phyloP scores from a whole-genome alignment of 73 alveolate species.

The Paramecium tetraurelia region DNA sequence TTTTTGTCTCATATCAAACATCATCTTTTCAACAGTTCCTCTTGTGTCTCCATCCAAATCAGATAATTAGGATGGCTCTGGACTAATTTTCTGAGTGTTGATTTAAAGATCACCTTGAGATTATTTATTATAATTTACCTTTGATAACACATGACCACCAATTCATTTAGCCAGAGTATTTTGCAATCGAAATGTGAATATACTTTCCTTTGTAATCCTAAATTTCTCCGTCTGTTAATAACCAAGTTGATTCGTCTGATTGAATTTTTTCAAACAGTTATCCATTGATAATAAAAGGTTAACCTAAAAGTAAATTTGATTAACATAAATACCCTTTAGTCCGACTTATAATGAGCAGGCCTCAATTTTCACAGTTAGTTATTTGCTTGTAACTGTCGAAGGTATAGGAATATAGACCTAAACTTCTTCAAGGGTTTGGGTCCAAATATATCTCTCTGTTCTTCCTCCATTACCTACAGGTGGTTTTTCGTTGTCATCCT shows the following conservation, averaged over 20 bases:
- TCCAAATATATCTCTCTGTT: slow-evolving; percentile 91
- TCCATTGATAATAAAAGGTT: slow-evolving; percentile 75
- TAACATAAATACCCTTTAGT: slow-evolving; percentile 64
- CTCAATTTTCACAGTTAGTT: slow-evolving; percentile 71
- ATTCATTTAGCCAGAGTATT: slow-evolving; percentile 74
- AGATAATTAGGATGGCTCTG: slow-evolving; percentile 93
- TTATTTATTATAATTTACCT: not conserved
- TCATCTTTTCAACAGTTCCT: slow-evolving; percentile 97
- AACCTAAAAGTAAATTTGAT: not conserved
- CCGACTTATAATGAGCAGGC: slow-evolving; percentile 72
- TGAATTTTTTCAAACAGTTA: slow-evolving; percentile 83
- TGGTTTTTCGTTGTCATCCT: slow-evolving; percentile 69
- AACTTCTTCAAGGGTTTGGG: slow-evolving; percentile 90
- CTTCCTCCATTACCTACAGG: slow-evolving; percentile 91
- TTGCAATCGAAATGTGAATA: slow-evolving; percentile 74
- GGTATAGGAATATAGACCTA: slow-evolving; percentile 84
- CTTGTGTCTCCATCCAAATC: slow-evolving; percentile 96
- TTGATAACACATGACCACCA: slow-evolving; percentile 95
- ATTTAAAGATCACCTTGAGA: slow-evolving; percentile 78
- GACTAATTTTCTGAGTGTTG: slow-evolving; percentile 91
- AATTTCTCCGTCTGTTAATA: slow-evolving; percentile 81
- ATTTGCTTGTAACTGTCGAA: slow-evolving; percentile 70
- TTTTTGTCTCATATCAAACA: slow-evolving; percentile 95
- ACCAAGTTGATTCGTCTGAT: slow-evolving; percentile 87
- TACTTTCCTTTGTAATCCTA: slow-evolving; percentile 65